Conservation (phyloP, 1,139 yeast genomes). For the Sugiyamaella neomexicana region DNA sequence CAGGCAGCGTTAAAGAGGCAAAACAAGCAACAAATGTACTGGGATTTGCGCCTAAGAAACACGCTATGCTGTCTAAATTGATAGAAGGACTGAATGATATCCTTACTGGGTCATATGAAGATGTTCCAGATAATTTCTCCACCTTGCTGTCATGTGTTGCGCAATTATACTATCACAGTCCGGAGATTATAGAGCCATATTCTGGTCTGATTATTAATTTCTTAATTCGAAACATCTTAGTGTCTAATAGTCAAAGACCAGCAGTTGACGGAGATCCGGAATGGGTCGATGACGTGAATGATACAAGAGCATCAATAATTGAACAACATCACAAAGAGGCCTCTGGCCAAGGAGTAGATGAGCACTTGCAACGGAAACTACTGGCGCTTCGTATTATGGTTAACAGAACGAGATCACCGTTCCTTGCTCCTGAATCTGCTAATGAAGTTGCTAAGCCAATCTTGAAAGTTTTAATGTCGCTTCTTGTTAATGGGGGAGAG, state of each 20-base stretch:
- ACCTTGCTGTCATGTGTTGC: slow-evolving; percentile 63
- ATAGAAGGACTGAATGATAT: slow-evolving; percentile 37
- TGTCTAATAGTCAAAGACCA: slow-evolving; percentile 44
- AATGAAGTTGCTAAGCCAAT: slow-evolving; percentile 57
- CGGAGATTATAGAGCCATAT: slow-evolving; percentile 53
- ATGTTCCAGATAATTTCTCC: slow-evolving; percentile 41
- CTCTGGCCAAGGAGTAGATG: slow-evolving; percentile 30
- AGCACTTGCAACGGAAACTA: slow-evolving; percentile 42
- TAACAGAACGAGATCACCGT: slow-evolving; percentile 55
- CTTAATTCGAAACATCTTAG: slow-evolving; percentile 60
- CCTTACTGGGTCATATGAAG: slow-evolving; percentile 44
- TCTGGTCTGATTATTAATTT: slow-evolving; percentile 60
- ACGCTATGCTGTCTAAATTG: slow-evolving; percentile 44
- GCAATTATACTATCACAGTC: slow-evolving; percentile 57
- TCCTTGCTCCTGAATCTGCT: slow-evolving; percentile 42
- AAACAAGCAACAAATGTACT: slow-evolving; percentile 64
- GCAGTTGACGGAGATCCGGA: slow-evolving; percentile 30
- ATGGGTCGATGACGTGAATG: slow-evolving; percentile 30
- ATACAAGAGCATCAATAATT: slow-evolving; percentile 32
- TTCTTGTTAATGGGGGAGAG: slow-evolving; percentile 82
- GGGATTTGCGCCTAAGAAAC: slow-evolving; percentile 47
- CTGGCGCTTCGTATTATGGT: slow-evolving; percentile 61
- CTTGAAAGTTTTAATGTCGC: slow-evolving; percentile 57
- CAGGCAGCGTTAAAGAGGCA: slow-evolving; percentile 63
- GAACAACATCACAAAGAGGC: neutral